Conservation (phyloP, 2,329 filamentous ascomycete genomes). For the Aspergillus novofumigatus region DNA sequence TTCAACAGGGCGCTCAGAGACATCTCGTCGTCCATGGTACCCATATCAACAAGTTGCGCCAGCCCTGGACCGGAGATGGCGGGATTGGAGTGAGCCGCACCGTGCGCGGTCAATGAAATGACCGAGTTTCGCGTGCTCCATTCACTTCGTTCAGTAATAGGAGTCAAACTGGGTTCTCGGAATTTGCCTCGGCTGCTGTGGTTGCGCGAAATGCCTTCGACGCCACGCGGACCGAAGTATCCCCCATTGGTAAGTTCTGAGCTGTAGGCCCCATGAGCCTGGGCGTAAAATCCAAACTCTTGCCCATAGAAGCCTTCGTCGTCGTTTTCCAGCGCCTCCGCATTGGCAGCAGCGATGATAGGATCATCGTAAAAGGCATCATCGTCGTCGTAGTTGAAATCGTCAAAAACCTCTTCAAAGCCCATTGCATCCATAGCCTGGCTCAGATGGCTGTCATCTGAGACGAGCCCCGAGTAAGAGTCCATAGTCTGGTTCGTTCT, state of each 20-base stretch:
- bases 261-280: constrained; percentile 45
- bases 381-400: constrained; percentile 55
- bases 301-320: constrained; percentile 91
- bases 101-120: constrained; percentile 64
- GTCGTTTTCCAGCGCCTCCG: constrained; percentile 86
- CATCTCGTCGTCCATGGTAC: constrained; percentile 64
- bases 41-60: constrained; percentile 66
- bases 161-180: constrained; percentile 86
- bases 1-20: constrained; percentile 68
- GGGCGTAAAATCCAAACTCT: constrained; percentile 93
- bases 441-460: constrained; percentile 49
- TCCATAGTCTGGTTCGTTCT: constrained; percentile 34
- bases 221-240: constrained; percentile 75
- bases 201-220: constrained; percentile 58
- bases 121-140: constrained; percentile 93
- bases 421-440: constrained; percentile 39
- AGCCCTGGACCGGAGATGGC: constrained; percentile 66
- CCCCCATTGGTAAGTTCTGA: constrained; percentile 72
- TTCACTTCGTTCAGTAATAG: constrained; percentile 92
- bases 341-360: constrained; percentile 93
- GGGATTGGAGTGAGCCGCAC: constrained; percentile 43
- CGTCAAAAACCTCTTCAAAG: constrained; percentile 42
- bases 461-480: constrained; percentile 44
- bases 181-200: constrained; percentile 71
- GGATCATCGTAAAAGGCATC: constrained; percentile 76